Percentiles rank a stretch among this genome's conserved stretches.
Evolutionary conservation across 73 alveolate species (phyloP).

Genomic region (Diophrys appendiculata): DNA sequence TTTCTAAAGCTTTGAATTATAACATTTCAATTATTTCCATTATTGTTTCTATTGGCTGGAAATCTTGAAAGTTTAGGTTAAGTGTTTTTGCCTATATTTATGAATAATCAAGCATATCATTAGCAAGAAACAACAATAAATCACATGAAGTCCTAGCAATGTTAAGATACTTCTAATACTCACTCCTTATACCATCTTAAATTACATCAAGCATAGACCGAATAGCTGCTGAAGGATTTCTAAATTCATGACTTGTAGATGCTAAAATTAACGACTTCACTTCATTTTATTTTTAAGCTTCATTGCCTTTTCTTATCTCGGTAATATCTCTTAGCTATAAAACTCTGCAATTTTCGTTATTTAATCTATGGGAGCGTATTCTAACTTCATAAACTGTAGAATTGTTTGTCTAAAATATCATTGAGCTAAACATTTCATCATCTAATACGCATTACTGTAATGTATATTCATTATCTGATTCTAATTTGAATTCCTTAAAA

Average conservation of each 20-base stretch:
- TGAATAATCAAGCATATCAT: conserved; percentile 17
- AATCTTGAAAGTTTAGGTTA: conserved; percentile 1
- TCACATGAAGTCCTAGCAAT: conserved; percentile 9
- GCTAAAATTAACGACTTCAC: conserved; percentile 17
- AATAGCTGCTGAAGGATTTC: conserved; percentile 57
- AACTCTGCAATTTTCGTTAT: too few species aligned
- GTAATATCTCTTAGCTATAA: too few species aligned
- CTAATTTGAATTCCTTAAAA: too few species aligned
- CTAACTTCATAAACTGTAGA: too few species aligned
- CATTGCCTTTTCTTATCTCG: too few species aligned
- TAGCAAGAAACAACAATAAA: conserved; percentile 3
- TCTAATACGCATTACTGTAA: too few species aligned
- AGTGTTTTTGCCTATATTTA: conserved; percentile 20
- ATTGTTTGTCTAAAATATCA: too few species aligned
- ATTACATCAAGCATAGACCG: conserved; percentile 13
- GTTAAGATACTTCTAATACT: neutral
- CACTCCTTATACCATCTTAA: neutral
- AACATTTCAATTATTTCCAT: conserved; percentile 8
- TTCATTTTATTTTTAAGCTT: too few species aligned
- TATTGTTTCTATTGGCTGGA: neutral
- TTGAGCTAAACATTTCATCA: too few species aligned
- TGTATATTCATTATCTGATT: too few species aligned
- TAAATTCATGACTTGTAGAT: conserved; percentile 56
- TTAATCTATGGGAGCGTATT: too few species aligned
- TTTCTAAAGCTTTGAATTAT: conserved; percentile 2